These are phyloP conservation scores for Trapa incisa DNA, from an alignment of 345 rosid genomes.

Conservation along the genomic window DNA sequence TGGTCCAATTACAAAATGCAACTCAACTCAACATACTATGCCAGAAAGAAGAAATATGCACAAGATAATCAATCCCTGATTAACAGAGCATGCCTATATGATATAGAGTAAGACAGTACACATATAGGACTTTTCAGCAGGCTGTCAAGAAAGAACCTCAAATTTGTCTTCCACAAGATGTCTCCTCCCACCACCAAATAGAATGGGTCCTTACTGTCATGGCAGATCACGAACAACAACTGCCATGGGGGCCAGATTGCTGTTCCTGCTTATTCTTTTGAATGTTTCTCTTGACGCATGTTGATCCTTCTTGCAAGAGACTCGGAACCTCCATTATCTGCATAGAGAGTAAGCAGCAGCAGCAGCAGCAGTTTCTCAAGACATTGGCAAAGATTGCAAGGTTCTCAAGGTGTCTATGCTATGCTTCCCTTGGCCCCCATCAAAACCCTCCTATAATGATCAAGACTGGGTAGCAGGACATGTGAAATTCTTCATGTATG, in stretches of 20 bases:
- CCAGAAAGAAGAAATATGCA: neutral
- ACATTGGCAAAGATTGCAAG: neutral
- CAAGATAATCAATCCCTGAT: neutral
- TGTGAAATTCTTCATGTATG: neutral
- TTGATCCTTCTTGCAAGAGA: constrained; percentile 87
- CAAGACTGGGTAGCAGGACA: neutral
- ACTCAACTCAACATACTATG: neutral
- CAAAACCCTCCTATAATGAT: neutral
- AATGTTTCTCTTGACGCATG: constrained; percentile 53
- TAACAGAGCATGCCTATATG: neutral
- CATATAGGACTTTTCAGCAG: constrained; percentile 8
- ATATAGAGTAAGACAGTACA: constrained; percentile 1
- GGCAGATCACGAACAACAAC: constrained; percentile 41
- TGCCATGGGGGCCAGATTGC: constrained; percentile 17
- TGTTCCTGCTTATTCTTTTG: constrained; percentile 57
- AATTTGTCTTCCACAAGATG: neutral
- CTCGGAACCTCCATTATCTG: constrained; percentile 93
- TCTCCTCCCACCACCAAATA: neutral
- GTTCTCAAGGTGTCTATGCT: neutral
- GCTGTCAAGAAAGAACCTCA: neutral
- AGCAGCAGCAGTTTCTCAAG: neutral
- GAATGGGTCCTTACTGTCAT: neutral
- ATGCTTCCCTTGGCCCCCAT: neutral
- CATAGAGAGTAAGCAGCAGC: neutral
- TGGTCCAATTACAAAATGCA: neutral